phyloP scores from a whole-genome alignment of 257 asterid species.

The Henckelia pumila region DNA sequence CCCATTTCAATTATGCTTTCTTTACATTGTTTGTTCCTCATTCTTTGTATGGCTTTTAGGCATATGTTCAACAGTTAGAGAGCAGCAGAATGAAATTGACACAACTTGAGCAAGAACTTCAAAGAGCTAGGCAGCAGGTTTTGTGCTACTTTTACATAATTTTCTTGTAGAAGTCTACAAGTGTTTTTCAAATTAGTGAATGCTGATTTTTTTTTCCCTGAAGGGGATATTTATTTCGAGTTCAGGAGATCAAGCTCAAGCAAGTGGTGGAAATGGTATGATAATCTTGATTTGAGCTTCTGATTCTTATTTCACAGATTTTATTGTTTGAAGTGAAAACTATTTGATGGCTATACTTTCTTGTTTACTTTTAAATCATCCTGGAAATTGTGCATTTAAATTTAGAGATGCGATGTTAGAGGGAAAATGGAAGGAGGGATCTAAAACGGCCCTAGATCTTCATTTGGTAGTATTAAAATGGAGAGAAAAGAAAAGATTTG shows the following conservation, averaged over 20 bases:
- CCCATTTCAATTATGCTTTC: background rate
- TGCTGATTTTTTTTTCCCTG: background rate
- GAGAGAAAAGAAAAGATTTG: no score
- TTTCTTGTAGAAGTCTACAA: background rate
- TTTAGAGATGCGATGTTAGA: background rate
- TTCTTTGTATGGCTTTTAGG: slow-evolving; percentile 46
- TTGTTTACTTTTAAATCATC: background rate
- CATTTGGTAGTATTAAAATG: no score
- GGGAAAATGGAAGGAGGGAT: background rate
- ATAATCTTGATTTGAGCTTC: slow-evolving; percentile 27
- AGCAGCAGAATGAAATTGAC: slow-evolving; percentile 99
- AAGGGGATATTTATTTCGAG: background rate
- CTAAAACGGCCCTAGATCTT: background rate
- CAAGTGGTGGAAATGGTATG: slow-evolving; percentile 7
- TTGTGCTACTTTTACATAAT: background rate
- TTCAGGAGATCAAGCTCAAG: background rate
- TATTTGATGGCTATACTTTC: background rate
- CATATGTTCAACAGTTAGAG: slow-evolving; percentile 95
- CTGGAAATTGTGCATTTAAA: slow-evolving; percentile 13
- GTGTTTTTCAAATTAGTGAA: background rate
- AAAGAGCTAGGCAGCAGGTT: slow-evolving; percentile 63
- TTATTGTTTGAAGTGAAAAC: slow-evolving; percentile 4
- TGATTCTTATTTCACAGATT: slow-evolving; percentile 24
- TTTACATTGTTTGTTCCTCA: slow-evolving; percentile 7
- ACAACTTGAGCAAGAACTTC: slow-evolving; percentile 98